These are phyloP conservation scores for Cercospora brassicicola DNA, from an alignment of 2,329 filamentous ascomycete species.

Conservation along the genomic window DNA sequence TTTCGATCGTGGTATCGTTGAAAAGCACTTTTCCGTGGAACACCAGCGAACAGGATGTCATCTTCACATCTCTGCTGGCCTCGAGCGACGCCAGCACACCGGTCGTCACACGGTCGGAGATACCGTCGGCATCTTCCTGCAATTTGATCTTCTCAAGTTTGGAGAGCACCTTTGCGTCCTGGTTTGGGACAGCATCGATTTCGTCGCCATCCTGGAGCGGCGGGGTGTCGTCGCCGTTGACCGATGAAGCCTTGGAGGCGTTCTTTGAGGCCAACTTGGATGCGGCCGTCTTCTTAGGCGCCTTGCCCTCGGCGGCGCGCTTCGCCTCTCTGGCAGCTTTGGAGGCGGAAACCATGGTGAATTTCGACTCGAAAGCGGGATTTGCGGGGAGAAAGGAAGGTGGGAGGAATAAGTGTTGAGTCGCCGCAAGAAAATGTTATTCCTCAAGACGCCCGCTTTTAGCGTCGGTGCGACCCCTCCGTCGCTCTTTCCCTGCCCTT, in stretches of 20 bases:
- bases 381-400: neutral
- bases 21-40: constrained; percentile 98
- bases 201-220: constrained; percentile 62
- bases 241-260: constrained; percentile 64
- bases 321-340: constrained; percentile 69
- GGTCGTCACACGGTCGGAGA: constrained; percentile 97
- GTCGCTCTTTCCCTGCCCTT: neutral
- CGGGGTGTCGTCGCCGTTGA: constrained; percentile 67
- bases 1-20: constrained; percentile 87
- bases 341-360: constrained; percentile 65
- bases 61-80: constrained; percentile 92
- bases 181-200: constrained; percentile 50
- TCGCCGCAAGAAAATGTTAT: constrained; percentile 9
- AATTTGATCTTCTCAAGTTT: constrained; percentile 86
- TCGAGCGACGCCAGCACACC: constrained; percentile 86
- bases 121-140: constrained; percentile 93
- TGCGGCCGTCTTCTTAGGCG: constrained; percentile 72
- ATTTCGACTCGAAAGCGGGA: constrained; percentile 9
- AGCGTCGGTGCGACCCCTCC: constrained; percentile 2
- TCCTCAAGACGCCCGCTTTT: constrained; percentile 5
- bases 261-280: constrained; percentile 69
- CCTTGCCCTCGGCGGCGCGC: constrained; percentile 66
- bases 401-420: neutral
- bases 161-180: constrained; percentile 60
- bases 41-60: constrained; percentile 86